A percentile compares a stretch with the other conserved stretches of the same genome.
These are phyloP conservation scores for Metschnikowia noctiluminum DNA, from an alignment of 805 yeast species.

Conservation along the genomic window DNA sequence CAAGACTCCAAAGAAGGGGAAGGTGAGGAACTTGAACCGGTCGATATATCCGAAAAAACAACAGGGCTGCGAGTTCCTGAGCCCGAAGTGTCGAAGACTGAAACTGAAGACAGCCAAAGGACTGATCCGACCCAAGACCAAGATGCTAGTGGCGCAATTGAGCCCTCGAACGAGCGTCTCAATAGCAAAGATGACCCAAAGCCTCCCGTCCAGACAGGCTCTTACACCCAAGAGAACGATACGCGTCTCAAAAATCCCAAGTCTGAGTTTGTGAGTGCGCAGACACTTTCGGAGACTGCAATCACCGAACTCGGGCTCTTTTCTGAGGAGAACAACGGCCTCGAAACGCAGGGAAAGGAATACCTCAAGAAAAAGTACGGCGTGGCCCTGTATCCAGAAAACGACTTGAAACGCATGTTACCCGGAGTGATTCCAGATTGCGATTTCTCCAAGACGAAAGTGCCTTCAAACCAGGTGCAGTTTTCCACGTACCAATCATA, in stretches of 20 bases:
- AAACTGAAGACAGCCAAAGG: not conserved
- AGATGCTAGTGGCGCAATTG: not conserved
- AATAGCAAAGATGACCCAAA: slow-evolving; percentile 32
- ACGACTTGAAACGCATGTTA: slow-evolving; percentile 66
- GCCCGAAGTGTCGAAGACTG: not conserved
- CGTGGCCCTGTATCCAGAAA: slow-evolving; percentile 85
- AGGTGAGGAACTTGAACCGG: not conserved
- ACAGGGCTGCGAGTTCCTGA: not conserved
- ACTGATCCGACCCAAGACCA: no score
- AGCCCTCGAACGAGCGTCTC: slow-evolving; percentile 5
- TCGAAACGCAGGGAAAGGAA: slow-evolving; percentile 68
- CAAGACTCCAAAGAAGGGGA: not conserved
- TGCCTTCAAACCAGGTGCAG: slow-evolving; percentile 80
- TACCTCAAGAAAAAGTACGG: slow-evolving; percentile 73
- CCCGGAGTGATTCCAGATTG: slow-evolving; percentile 88
- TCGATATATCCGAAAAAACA: not conserved
- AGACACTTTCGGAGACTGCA: slow-evolving; percentile 64
- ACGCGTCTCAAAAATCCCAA: slow-evolving; percentile 67
- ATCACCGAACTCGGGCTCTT: slow-evolving; percentile 59
- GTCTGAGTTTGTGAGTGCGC: slow-evolving; percentile 69
- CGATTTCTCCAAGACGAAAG: slow-evolving; percentile 78
- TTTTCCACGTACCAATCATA: slow-evolving; percentile 82
- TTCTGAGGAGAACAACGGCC: slow-evolving; percentile 55
- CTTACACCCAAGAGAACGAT: slow-evolving; percentile 50
- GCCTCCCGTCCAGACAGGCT: slow-evolving; percentile 47